Evolutionary conservation across 1,284 basidiomycete genomes (phyloP).

Genomic region (Ganoderma boninense): DNA sequence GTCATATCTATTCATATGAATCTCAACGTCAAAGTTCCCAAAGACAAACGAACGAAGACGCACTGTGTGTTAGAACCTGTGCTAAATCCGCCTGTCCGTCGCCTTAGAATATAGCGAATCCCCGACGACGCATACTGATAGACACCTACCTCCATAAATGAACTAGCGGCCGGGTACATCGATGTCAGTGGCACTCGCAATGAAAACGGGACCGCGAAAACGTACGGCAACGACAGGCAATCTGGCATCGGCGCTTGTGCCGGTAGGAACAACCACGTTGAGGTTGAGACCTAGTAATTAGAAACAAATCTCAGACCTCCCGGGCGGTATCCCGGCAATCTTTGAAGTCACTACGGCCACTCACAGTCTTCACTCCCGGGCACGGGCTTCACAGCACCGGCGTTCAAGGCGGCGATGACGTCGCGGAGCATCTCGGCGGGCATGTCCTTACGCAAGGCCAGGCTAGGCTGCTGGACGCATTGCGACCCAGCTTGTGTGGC

Average conservation of each 20-base stretch:
- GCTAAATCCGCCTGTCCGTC: neutral
- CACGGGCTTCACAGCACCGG: neutral
- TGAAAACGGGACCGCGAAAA: neutral
- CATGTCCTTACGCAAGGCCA: neutral
- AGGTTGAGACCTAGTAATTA: slow-evolving; percentile 48
- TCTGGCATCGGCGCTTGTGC: slow-evolving; percentile 29
- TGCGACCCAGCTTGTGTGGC: neutral
- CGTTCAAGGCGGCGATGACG: neutral
- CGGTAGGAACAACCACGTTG: slow-evolving; percentile 49
- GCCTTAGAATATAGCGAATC: neutral
- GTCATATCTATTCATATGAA: neutral
- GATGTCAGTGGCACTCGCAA: neutral
- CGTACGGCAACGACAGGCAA: slow-evolving; percentile 50
- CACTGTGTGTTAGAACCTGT: neutral
- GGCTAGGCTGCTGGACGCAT: neutral
- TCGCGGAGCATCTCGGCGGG: neutral
- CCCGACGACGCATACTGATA: neutral
- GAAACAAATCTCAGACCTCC: neutral
- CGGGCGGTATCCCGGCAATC: too few relatives aligned
- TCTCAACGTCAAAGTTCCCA: neutral
- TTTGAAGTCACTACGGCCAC: neutral
- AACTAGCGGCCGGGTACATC: neutral
- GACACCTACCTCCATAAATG: neutral
- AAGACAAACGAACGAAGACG: neutral
- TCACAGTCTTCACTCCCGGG: neutral